phyloP scores from a whole-genome alignment of 78 protist species.

The Trichosphaerium sp. region DNA sequence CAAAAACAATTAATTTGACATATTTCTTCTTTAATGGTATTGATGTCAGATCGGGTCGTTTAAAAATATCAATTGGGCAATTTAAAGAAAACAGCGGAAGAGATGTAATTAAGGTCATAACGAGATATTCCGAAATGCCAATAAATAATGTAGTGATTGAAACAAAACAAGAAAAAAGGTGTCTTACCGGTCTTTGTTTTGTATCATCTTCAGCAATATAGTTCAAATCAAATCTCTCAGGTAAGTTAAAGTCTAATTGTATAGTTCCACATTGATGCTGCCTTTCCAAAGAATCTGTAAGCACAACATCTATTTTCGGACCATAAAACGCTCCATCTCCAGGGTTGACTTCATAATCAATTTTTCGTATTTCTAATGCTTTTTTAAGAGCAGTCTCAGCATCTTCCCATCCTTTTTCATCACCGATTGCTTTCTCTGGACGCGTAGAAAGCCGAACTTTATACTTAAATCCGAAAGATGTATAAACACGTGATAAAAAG shows the following conservation, averaged over 20 bases:
- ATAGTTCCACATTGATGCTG: conserved; percentile 96
- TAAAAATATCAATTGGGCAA: too few species aligned
- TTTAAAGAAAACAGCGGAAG: too few species aligned
- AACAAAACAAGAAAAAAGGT: too few species aligned
- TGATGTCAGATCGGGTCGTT: too few species aligned
- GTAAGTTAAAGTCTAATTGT: conserved; percentile 96
- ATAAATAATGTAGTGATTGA: too few species aligned
- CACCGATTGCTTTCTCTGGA: conserved; percentile 82
- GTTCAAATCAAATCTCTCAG: conserved; percentile 74
- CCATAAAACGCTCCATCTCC: conserved; percentile 99
- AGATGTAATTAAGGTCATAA: too few species aligned
- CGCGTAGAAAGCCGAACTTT: conserved; percentile 76
- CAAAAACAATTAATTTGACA: too few species aligned
- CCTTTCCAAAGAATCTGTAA: conserved; percentile 78
- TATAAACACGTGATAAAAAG: conserved; percentile 67
- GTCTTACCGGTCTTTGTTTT: conserved; percentile 62
- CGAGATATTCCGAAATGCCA: too few species aligned
- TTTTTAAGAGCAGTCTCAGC: conserved; percentile 68
- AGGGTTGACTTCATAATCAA: conserved; percentile 50
- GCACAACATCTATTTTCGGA: conserved; percentile 94
- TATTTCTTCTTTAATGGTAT: too few species aligned
- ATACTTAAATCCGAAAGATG: conserved; percentile 69
- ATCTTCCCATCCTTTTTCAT: conserved; percentile 56
- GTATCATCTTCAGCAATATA: too few species aligned
- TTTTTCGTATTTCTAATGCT: too few species aligned